phyloP scores from a whole-genome alignment of 768 basidiomycete species.

The Rhodotorula kratochvilovae region DNA sequence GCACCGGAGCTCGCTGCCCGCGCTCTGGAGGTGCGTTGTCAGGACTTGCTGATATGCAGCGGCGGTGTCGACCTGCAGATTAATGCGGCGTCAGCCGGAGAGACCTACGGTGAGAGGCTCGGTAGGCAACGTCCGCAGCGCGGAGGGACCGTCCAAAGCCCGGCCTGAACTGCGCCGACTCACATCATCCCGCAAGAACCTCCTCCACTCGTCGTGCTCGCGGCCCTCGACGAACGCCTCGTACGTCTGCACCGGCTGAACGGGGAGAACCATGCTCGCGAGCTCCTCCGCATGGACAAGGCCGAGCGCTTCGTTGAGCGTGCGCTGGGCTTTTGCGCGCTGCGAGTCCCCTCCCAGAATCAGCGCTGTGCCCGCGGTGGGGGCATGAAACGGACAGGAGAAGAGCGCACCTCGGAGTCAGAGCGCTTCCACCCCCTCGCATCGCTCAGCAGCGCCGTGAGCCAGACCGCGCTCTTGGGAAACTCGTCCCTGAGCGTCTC shows the following conservation, averaged over 20 bases:
- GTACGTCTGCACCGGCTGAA: slow-evolving; percentile 13
- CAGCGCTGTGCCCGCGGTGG: background rate
- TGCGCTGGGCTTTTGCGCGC: slow-evolving; percentile 22
- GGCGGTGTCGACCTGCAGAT: slow-evolving; percentile 4
- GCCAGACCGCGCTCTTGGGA: slow-evolving; percentile 18
- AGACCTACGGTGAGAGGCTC: too few species aligned
- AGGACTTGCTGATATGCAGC: slow-evolving; percentile 4
- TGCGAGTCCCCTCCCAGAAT: background rate
- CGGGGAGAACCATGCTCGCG: slow-evolving; percentile 23
- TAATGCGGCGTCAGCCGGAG: too few species aligned
- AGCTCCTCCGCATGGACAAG: slow-evolving; percentile 21
- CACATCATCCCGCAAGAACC: slow-evolving; percentile 26
- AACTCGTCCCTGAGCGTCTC: slow-evolving; percentile 35
- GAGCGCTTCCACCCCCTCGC: slow-evolving; percentile 18
- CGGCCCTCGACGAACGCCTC: too few species aligned
- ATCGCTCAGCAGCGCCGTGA: slow-evolving; percentile 12
- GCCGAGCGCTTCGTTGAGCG: slow-evolving; percentile 22
- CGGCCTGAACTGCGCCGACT: background rate
- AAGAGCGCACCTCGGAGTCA: slow-evolving; percentile 20
- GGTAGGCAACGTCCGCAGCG: too few species aligned
- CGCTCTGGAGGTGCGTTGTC: slow-evolving; percentile 15
- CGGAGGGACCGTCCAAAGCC: background rate
- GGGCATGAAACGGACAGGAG: background rate
- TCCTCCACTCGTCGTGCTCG: slow-evolving; percentile 4
- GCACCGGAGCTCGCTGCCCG: slow-evolving; percentile 30